Conservation (phyloP, 2,329 filamentous ascomycete species). For the Coniochaeta hoffmannii region DNA sequence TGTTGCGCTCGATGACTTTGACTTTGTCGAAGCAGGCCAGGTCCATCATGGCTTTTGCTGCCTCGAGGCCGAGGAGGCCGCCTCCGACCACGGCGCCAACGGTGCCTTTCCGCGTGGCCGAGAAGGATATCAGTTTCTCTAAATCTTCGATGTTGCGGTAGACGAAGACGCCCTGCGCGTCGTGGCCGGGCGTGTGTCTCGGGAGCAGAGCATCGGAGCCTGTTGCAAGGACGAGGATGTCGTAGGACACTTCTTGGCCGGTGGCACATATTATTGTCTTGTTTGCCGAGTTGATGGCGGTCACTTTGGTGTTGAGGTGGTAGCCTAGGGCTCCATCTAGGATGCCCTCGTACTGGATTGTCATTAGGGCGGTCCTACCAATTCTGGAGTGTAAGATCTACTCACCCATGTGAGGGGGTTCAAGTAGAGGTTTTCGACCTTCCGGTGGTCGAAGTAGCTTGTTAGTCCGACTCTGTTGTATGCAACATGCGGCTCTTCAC, state of each 20-base stretch:
- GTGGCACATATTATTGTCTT: constrained; percentile 65
- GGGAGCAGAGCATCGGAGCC: constrained; percentile 78
- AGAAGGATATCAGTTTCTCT: constrained; percentile 67
- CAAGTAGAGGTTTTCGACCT: constrained; percentile 81
- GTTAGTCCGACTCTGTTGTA: constrained; percentile 90
- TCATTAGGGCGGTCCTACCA: not conserved
- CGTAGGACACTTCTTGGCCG: constrained; percentile 65
- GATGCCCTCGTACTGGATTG: constrained; percentile 54
- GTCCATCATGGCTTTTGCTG: constrained; percentile 88
- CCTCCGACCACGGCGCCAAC: constrained; percentile 75
- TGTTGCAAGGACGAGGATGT: constrained; percentile 76
- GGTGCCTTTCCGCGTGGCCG: constrained; percentile 57
- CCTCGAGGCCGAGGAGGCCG: constrained; percentile 77
- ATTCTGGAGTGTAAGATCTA: not conserved
- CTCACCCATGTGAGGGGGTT: constrained; percentile 45
- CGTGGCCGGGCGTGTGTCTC: constrained; percentile 63
- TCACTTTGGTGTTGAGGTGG: constrained; percentile 66
- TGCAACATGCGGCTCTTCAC: constrained; percentile 79
- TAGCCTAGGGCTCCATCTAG: constrained; percentile 62
- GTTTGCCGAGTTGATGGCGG: constrained; percentile 52
- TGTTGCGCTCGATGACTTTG: constrained; percentile 72
- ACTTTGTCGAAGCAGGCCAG: constrained; percentile 67
- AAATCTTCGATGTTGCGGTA: constrained; percentile 83
- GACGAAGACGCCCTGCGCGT: constrained; percentile 79
- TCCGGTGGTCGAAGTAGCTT: constrained; percentile 79